These are phyloP conservation scores for Fusarium austroafricanum DNA, from an alignment of 2,329 filamentous ascomycete species.

Conservation along the genomic window DNA sequence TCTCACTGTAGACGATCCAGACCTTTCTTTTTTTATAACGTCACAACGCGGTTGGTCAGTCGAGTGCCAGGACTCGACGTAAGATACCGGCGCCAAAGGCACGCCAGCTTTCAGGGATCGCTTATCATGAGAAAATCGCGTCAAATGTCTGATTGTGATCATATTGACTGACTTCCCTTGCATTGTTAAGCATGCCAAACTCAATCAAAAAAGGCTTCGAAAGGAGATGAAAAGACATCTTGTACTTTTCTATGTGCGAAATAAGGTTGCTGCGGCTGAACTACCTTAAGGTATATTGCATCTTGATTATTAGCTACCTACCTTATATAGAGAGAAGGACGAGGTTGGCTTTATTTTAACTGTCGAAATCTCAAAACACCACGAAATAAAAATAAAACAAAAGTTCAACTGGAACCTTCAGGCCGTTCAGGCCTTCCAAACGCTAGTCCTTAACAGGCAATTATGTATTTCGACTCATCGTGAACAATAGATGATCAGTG, in stretches of 20 bases:
- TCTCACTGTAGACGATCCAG: constrained; percentile 29
- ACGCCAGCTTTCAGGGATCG: background rate
- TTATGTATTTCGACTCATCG: constrained; percentile 18
- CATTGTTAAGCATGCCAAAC: constrained; percentile 3
- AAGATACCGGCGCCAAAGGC: background rate
- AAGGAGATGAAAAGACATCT: background rate
- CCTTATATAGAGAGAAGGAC: too few species aligned
- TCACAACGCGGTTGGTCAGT: background rate
- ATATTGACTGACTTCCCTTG: background rate
- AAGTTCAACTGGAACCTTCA: too few species aligned
- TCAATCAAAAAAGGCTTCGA: background rate
- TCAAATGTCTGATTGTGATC: background rate
- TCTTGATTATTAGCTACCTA: too few species aligned
- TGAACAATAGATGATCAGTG: background rate
- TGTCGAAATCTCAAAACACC: too few species aligned
- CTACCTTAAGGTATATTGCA: too few species aligned
- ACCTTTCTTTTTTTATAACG: background rate
- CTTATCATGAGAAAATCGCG: background rate
- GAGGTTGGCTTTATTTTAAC: too few species aligned
- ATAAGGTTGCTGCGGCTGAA: too few species aligned
- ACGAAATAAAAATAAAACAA: too few species aligned
- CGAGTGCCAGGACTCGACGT: background rate
- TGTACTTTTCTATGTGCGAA: too few species aligned
- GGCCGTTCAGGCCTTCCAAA: too few species aligned
- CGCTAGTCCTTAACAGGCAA: background rate